Evolutionary conservation across 2,329 filamentous ascomycete species (phyloP).

Genomic region (Xylaria sp.): DNA sequence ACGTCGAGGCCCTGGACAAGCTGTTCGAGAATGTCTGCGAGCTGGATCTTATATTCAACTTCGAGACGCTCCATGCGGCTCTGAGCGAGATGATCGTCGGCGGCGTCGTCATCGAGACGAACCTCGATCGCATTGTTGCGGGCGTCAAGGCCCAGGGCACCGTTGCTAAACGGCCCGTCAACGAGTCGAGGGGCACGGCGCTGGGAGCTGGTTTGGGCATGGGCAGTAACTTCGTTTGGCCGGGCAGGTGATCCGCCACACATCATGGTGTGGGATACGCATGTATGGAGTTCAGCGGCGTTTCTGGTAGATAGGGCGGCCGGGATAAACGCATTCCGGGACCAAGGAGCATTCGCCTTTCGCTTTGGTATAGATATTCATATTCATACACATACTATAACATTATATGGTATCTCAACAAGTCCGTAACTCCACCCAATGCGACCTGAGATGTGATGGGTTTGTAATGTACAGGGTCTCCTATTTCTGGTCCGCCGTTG

Average conservation of each 20-base stretch:
- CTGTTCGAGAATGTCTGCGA: constrained; percentile 99
- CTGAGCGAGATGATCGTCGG: constrained; percentile 94
- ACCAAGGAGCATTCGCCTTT: constrained; percentile 23
- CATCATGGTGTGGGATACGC: constrained; percentile 17
- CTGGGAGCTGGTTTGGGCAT: constrained; percentile 59
- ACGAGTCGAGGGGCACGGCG: constrained; percentile 62
- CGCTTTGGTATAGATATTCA: constrained; percentile 26
- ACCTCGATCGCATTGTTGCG: constrained; percentile 83
- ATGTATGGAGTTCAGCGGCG: constrained; percentile 28
- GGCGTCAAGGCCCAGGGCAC: constrained; percentile 80
- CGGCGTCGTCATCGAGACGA: constrained; percentile 92
- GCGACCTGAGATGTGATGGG: constrained; percentile 32
- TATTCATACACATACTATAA: constrained; percentile 29
- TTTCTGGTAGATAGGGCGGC: constrained; percentile 16
- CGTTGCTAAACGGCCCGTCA: constrained; percentile 79
- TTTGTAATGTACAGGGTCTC: constrained; percentile 18
- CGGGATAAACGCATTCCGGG: constrained; percentile 13
- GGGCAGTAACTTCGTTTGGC: constrained; percentile 65
- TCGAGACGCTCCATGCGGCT: constrained; percentile 91
- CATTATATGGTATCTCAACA: constrained; percentile 28
- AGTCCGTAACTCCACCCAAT: constrained; percentile 42
- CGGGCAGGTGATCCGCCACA: constrained; percentile 34
- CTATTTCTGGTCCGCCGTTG: constrained; percentile 21
- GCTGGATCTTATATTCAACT: constrained; percentile 98
- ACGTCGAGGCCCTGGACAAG: constrained; percentile 92